Evolutionary conservation across 306 rosid species (phyloP), one percentile per base, ranked within the genome.

Genomic region (Bauhinia variegata): DNA sequence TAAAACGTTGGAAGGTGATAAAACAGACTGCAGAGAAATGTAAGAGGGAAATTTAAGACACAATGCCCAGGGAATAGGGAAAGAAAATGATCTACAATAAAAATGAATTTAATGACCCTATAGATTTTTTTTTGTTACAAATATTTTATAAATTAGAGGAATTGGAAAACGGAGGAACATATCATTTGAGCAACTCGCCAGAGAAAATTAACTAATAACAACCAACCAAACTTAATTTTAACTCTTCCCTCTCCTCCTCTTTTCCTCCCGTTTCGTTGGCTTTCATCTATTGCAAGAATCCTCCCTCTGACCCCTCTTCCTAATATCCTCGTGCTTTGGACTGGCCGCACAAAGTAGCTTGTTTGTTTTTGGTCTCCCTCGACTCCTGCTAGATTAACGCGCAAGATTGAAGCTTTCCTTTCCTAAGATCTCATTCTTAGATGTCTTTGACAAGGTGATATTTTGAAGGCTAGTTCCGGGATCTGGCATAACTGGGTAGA

Each of bases 401-500:
- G 58, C 64, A 32, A 58, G 32, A 59, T 74, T 67, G 67, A 60
- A 60, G 42, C 46, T 39, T 55, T 8, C 49, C 51, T 52, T 74
- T 60, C 75, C 60, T 19, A 18, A 33, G 79, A 78, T 74, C 78
- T 56, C 68, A 18, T 60, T 33, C 43, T 60, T 43, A 46, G 54
- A 53, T 54, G 63, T 33, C 39, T 63, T 75, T 73, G 72, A 14
- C 47, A 47, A 44, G 38, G 63, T 72, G 54, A 2, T 53, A 33
- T 12, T 18, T 62, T 76, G 58, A 68, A 73, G 64, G 52, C 57
- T 55, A 55, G 56, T 67, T 77, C 48, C 49, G 72, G 66, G 83
- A 80, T 80, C 86, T 70, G 60, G 38, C 28, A 63, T 37, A 51
- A 54, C 42, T 28, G 30, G 8, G 33, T 63, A 54, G 87, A 77